Percentiles rank a stretch among this genome's conserved stretches.
These are phyloP conservation scores for Candida sp. DNA, from an alignment of 1,139 yeast genomes.

Conservation along the genomic window DNA sequence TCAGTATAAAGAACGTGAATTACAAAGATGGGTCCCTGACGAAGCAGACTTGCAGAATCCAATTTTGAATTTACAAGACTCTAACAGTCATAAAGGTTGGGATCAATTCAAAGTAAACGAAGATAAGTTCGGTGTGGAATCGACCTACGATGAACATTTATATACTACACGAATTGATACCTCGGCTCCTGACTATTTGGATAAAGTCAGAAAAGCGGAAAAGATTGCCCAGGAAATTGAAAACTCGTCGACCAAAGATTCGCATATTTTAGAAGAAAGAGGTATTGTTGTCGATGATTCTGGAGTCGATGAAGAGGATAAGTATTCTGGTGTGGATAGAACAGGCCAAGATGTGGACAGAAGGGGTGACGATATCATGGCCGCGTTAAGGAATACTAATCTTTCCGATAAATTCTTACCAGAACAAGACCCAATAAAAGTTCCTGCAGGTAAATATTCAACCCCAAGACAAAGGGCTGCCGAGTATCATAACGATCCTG, in stretches of 20 bases:
- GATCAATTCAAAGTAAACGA: slow-evolving; percentile 94
- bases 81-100: slow-evolving; percentile 48
- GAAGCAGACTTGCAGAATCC: slow-evolving; percentile 23
- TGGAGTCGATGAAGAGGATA: slow-evolving; percentile 93
- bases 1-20: slow-evolving; percentile 57
- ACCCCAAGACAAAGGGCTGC: slow-evolving; percentile 71
- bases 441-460: slow-evolving; percentile 38
- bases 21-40: slow-evolving; percentile 87
- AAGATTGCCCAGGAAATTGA: slow-evolving; percentile 82
- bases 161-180: slow-evolving; percentile 86
- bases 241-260: slow-evolving; percentile 60
- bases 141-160: slow-evolving; percentile 83
- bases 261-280: slow-evolving; percentile 90
- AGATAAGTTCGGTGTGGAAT: slow-evolving; percentile 81
- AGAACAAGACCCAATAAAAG: background rate
- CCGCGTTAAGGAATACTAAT: slow-evolving; percentile 46
- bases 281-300: slow-evolving; percentile 75
- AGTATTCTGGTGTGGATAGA: slow-evolving; percentile 95
- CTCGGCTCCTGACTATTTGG: slow-evolving; percentile 68
- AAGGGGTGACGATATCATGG: slow-evolving; percentile 64
- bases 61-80: slow-evolving; percentile 40
- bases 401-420: slow-evolving; percentile 11
- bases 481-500: slow-evolving; percentile 70
- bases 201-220: slow-evolving; percentile 69
- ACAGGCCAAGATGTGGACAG: too few relatives aligned